phyloP scores from a whole-genome alignment of 129 eudicot genomes.

The Oenanthe sinensis region DNA sequence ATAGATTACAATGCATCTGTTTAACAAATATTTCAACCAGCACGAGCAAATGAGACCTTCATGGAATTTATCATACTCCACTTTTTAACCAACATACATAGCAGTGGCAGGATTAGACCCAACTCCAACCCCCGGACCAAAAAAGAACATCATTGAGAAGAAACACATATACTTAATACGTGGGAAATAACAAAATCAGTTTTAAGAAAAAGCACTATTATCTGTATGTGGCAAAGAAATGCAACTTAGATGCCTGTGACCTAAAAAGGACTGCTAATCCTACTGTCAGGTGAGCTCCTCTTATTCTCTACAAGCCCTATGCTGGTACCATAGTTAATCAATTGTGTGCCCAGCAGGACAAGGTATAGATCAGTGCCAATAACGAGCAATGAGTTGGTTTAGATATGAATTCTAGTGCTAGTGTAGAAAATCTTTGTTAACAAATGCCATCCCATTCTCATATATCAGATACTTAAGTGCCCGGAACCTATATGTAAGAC shows the following conservation, averaged over 20 bases:
- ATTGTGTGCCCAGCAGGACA: too few relatives aligned
- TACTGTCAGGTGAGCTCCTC: background rate
- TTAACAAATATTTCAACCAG: background rate
- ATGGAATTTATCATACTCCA: background rate
- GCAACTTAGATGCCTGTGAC: background rate
- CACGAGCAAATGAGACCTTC: background rate
- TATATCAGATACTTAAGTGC: background rate
- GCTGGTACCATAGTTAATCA: too few relatives aligned
- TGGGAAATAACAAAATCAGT: background rate
- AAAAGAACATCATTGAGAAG: background rate
- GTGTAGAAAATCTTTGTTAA: background rate
- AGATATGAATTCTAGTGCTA: background rate
- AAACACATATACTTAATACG: background rate
- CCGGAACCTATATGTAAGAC: background rate
- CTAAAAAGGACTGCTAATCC: background rate
- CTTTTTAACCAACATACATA: background rate
- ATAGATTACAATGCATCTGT: background rate
- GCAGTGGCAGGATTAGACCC: background rate
- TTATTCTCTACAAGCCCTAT: background rate
- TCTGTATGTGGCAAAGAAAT: background rate
- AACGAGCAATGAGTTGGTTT: background rate
- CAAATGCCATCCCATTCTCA: background rate
- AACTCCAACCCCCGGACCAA: background rate
- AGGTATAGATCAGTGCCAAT: too few relatives aligned
- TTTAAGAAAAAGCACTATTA: background rate